These are phyloP conservation scores for Pulveroboletus ravenelii DNA, from an alignment of 768 basidiomycete species.

Conservation along the genomic window DNA sequence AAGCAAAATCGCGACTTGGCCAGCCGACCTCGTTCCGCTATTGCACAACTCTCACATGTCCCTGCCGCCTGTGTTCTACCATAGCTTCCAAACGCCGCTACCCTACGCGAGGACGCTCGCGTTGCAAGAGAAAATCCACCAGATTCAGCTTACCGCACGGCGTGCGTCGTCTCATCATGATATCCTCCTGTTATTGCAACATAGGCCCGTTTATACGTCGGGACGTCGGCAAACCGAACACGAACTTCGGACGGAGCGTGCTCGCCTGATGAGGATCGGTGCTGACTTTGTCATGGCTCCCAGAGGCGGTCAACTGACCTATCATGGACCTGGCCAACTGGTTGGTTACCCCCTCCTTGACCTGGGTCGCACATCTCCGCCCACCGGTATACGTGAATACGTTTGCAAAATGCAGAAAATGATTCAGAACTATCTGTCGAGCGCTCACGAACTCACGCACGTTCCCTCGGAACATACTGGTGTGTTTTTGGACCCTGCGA, in stretches of 20 bases:
- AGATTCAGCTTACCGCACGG: slow-evolving; percentile 53
- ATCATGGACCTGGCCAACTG: slow-evolving; percentile 96
- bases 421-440: slow-evolving; percentile 57
- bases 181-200: slow-evolving; percentile 77
- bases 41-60: slow-evolving; percentile 13
- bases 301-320: slow-evolving; percentile 92
- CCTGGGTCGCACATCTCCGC: slow-evolving; percentile 71
- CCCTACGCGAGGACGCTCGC: slow-evolving; percentile 67
- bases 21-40: too few relatives aligned
- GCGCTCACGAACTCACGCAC: slow-evolving; percentile 54
- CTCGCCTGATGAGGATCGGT: slow-evolving; percentile 67
- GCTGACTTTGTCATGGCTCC: slow-evolving; percentile 82
- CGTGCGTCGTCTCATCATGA: slow-evolving; percentile 49
- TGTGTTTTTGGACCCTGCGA: slow-evolving; percentile 73
- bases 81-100: slow-evolving; percentile 72
- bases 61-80: slow-evolving; percentile 66
- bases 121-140: slow-evolving; percentile 69
- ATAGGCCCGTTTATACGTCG: slow-evolving; percentile 90
- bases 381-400: slow-evolving; percentile 72
- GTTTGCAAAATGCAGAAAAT: slow-evolving; percentile 77
- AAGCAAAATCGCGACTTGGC: too few relatives aligned
- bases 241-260: slow-evolving; percentile 53
- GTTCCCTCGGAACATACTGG: slow-evolving; percentile 80
- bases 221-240: slow-evolving; percentile 80
- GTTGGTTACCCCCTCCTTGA: slow-evolving; percentile 95